Percentiles rank a stretch among this genome's conserved stretches.
Conservation (phyloP, 2,329 filamentous ascomycete genomes). For the Colletotrichum orbiculare region DNA sequence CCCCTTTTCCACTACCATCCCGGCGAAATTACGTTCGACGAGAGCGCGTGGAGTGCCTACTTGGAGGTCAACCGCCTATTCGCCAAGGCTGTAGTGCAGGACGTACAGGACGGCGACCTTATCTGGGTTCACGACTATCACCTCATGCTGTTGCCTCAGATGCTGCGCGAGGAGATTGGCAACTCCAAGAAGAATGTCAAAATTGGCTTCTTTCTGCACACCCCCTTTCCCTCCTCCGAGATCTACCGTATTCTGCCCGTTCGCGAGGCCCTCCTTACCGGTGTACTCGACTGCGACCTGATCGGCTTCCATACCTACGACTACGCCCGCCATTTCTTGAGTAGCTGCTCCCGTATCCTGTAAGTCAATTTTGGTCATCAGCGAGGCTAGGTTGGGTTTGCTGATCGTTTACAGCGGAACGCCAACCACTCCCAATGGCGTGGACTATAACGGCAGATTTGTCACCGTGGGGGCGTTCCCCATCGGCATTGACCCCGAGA, state of each 20-base stretch:
- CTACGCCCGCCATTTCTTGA: conserved; percentile 97
- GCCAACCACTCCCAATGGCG: conserved; percentile 88
- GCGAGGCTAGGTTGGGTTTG: not conserved
- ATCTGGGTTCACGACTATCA: conserved; percentile 99
- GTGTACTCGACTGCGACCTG: conserved; percentile 91
- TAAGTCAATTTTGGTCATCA: conserved; percentile 51
- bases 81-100: conserved; percentile 85
- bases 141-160: conserved; percentile 93
- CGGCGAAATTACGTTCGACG: conserved; percentile 97
- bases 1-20: conserved; percentile 99
- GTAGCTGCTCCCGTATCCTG: conserved; percentile 94
- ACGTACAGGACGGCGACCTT: conserved; percentile 92
- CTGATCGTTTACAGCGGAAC: conserved; percentile 59
- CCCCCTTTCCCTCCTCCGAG: conserved; percentile 95
- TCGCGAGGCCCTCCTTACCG: conserved; percentile 85
- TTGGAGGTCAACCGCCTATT: conserved; percentile 93
- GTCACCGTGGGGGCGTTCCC: conserved; percentile 95
- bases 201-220: conserved; percentile 98
- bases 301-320: conserved; percentile 99
- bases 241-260: conserved; percentile 97
- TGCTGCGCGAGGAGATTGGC: conserved; percentile 92
- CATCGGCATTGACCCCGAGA: conserved; percentile 97
- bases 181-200: conserved; percentile 88
- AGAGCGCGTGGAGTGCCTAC: conserved; percentile 93
- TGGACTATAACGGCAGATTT: conserved; percentile 89